phyloP scores from a whole-genome alignment of 768 basidiomycete genomes.

The Suillus clintonianus region DNA sequence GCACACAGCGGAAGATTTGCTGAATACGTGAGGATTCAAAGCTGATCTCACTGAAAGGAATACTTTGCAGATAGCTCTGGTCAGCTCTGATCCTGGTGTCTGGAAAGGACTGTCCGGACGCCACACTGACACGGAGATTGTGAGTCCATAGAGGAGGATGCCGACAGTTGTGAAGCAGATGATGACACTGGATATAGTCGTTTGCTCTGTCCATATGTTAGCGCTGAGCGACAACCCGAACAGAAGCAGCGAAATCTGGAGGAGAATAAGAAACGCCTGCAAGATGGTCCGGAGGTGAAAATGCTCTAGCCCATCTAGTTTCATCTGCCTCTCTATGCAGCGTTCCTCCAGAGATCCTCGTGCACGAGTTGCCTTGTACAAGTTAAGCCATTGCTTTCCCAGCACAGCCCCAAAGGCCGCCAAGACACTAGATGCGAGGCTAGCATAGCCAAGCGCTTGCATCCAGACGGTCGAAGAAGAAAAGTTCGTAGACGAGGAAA shows the following conservation, averaged over 20 bases:
- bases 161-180: constrained; percentile 12
- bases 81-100: constrained; percentile 13
- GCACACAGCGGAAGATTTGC: neutral
- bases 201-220: constrained; percentile 11
- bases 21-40: neutral
- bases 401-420: neutral
- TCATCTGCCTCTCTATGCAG: constrained; percentile 15
- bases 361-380: neutral
- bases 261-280: constrained; percentile 12
- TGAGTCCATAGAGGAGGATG: constrained; percentile 14
- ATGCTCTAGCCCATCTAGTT: constrained; percentile 15
- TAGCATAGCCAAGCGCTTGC: neutral
- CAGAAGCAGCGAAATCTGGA: constrained; percentile 22
- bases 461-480: neutral
- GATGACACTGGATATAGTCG: constrained; percentile 7
- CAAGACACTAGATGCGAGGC: neutral
- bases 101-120: constrained; percentile 16
- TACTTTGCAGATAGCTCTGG: neutral
- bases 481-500: neutral
- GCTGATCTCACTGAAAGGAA: neutral
- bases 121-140: constrained; percentile 9
- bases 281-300: constrained; percentile 17
- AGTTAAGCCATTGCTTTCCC: neutral
- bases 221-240: constrained; percentile 16
- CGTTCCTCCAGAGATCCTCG: constrained; percentile 6